Base-by-base conservation (phyloP, 2,329 filamentous ascomycete species). In the Myrmaecium sp. region DNA sequence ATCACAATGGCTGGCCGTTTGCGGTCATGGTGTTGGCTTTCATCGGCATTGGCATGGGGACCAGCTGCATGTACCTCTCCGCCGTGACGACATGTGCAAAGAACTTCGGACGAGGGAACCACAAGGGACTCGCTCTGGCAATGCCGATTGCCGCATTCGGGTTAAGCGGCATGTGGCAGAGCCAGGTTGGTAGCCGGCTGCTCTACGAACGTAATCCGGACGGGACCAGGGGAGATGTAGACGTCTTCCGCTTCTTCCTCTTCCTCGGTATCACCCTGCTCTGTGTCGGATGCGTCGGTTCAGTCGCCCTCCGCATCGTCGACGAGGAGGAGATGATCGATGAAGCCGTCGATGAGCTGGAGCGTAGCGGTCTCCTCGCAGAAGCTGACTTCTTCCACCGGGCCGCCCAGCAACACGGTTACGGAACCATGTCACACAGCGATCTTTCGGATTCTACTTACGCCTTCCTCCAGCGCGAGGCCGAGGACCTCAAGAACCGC, bases 51-150 rank as follows among this genome's bases (percentile, higher is more conserved):
- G 89, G 89, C 2, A 66, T 75, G 34, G 86, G 72, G 4, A 94
- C 86, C 0, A 80, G 78, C 36, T 71, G 70, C 49, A 83, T 95
- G 71, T 98, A 95, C 51, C 63, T 95, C 30, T 69, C 74, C 26
- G 76, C 82, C 2, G 76, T 98, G n/a, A 86, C 86, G 5, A 92
- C 86, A 0, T 93, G 83, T 45, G 89, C 89, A 18, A 98, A 98
- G 69, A 98, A 95, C 55, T 98, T 95, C 54, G 84, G 84, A 25
- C 73, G 77, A 33, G 82, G 83, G 4, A 79, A 75, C 43, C 75
- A 91, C 43, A 77, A 86, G 42, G 89, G 89, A 0, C 57, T 98
- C 26, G 86, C 91, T 33, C 63, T 98, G 29, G 84, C 86, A 2
- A 64, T 81, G 32, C 89, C 89, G 2, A 94, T 95, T 47, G 82